Evolutionary conservation across 306 rosid genomes (phyloP), one percentile per base, ranked within the genome.

Genomic region (Lablab purpureus): DNA sequence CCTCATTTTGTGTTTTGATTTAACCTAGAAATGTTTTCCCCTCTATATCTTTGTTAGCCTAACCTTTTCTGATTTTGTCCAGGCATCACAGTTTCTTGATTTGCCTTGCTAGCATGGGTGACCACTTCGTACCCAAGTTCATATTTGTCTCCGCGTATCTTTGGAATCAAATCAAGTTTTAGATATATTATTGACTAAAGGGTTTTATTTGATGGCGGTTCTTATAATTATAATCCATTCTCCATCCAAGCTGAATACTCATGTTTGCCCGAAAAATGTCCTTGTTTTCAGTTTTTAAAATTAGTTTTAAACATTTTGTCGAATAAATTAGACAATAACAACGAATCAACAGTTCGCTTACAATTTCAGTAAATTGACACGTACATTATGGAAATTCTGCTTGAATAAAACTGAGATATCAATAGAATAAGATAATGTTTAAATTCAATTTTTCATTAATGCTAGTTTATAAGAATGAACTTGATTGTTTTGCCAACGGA

Each of bases 1-100:
- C 23, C 76, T 37, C 65, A 72, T 47, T 45, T 19, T 47, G 32
- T 76, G 50, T 77, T 64, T 71, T 77, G 55, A 18, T 64, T 72
- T 32, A 28, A 4, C 19, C 34, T 22, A 41, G 34, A 19, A 40
- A 10, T 47, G 72, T 51, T 63, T 27, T 63, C 19, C 58, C n/a
- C 30, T 36, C 40, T 51, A 10, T 71, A 74, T 58, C 71, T 22
- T 71, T 71, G 70, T 77, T 37, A 13, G 17, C 21, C 47, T 19
- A 22, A 12, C 54, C 51, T 13, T 28, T 52, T 76, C 34, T 77
- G 77, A 34, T 71, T 21, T 51, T 50, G 62, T 17, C 50, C 28
- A 9, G 12, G 43, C 6, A 17, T 47, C 22, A 10, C 10, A 17
- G 27, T 47, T 17, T 27, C 58, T 17, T 27, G 41, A 22, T 68